phyloP scores from a whole-genome alignment of 352 stramenopile genomes.

The Globisporangium carolinianum region DNA sequence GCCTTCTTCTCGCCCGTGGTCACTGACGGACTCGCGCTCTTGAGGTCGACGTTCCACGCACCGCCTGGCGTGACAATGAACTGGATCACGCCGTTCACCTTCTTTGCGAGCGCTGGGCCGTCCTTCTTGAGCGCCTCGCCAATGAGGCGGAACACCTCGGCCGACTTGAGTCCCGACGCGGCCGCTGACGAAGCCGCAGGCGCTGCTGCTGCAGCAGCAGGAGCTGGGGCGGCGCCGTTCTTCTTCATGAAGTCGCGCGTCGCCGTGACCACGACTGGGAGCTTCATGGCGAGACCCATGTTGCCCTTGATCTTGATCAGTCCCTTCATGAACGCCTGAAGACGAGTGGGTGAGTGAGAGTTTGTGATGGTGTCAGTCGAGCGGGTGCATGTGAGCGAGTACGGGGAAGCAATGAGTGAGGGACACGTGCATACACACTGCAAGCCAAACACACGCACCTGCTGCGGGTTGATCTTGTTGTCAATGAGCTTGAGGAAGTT shows the following conservation, averaged over 20 bases:
- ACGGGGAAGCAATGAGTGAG: background rate
- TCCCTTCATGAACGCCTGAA: conserved; percentile 89
- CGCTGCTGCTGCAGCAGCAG: conserved; percentile 15
- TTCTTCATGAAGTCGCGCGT: conserved; percentile 78
- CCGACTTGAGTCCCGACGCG: conserved; percentile 39
- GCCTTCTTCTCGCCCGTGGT: conserved; percentile 62
- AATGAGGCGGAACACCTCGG: conserved; percentile 63
- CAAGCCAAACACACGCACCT: conserved; percentile 17
- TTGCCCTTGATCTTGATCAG: conserved; percentile 95
- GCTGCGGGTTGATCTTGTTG: conserved; percentile 89
- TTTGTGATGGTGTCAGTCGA: background rate
- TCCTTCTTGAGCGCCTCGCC: conserved; percentile 52
- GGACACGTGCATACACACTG: background rate
- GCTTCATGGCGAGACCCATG: conserved; percentile 92
- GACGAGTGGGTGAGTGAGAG: no score
- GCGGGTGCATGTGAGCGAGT: no score
- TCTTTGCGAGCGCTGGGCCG: conserved; percentile 51
- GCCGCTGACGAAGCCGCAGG: conserved; percentile 11
- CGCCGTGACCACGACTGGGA: conserved; percentile 85
- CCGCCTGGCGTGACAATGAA: conserved; percentile 67
- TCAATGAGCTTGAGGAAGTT: conserved; percentile 77
- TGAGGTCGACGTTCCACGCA: conserved; percentile 78
- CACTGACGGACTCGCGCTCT: conserved; percentile 45
- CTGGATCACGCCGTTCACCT: conserved; percentile 78
- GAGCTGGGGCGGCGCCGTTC: conserved; percentile 21